phyloP scores from a whole-genome alignment of 1,139 yeast species.

The Protomyces inouyei region DNA sequence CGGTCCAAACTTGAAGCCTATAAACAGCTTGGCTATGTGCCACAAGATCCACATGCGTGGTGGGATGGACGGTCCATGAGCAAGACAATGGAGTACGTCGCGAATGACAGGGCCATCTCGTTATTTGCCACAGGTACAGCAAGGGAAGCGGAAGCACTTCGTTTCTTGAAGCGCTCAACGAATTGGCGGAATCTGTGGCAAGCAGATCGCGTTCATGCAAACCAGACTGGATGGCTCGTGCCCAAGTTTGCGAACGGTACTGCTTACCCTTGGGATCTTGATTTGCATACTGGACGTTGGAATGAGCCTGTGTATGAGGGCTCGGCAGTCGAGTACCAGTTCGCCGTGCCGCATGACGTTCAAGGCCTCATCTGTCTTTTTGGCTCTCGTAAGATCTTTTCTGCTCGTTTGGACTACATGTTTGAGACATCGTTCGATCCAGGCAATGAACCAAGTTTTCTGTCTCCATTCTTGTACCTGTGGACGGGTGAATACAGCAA shows the following conservation, averaged over 20 bases:
- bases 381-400: constrained; percentile 4
- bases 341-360: constrained; percentile 17
- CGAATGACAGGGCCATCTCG: constrained; percentile 22
- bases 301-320: constrained; percentile 22
- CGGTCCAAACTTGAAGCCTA: constrained; percentile 9
- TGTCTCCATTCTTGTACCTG: constrained; percentile 22
- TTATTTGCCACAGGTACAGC: constrained; percentile 16
- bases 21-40: constrained; percentile 11
- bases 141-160: constrained; percentile 4
- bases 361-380: constrained; percentile 22
- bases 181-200: constrained; percentile 19
- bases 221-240: constrained; percentile 11
- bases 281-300: constrained; percentile 19
- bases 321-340: constrained; percentile 20
- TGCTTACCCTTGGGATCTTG: constrained; percentile 16
- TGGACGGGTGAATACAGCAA: constrained; percentile 17
- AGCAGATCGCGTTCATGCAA: constrained; percentile 7
- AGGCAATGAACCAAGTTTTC: constrained; percentile 24
- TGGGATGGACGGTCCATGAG: constrained; percentile 24
- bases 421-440: constrained; percentile 20
- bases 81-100: constrained; percentile 24
- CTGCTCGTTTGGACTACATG: constrained; percentile 16
- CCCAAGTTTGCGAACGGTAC: constrained; percentile 19
- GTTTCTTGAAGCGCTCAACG: constrained; percentile 8
- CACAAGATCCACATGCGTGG: constrained; percentile 25